phyloP scores from a whole-genome alignment of 2,329 filamentous ascomycete species.

The Metarhizium album region DNA sequence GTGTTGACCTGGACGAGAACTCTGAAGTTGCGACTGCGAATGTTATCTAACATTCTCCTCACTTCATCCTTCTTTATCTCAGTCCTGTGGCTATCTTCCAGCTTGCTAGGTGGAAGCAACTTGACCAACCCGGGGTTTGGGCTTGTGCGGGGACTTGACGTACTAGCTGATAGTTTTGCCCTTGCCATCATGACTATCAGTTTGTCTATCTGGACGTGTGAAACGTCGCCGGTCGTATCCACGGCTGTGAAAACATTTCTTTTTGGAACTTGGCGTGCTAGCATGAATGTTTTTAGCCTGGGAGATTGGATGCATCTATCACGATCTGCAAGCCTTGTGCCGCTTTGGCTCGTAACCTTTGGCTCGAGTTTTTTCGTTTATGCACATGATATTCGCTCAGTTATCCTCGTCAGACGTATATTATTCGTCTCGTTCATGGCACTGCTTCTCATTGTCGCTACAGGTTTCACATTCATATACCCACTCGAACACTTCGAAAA shows the following conservation, averaged over 20 bases:
- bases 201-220: slow-evolving; percentile 33
- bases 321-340: slow-evolving; percentile 23
- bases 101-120: slow-evolving; percentile 16
- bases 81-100: slow-evolving; percentile 24
- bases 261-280: slow-evolving; percentile 26
- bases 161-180: slow-evolving; percentile 35
- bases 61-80: slow-evolving; percentile 28
- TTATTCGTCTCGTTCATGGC: slow-evolving; percentile 29
- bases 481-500: slow-evolving; percentile 16
- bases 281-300: slow-evolving; percentile 24
- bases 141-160: slow-evolving; percentile 37
- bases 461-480: slow-evolving; percentile 25
- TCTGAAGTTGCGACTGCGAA: slow-evolving; percentile 34
- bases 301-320: slow-evolving; percentile 37
- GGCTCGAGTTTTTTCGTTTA: slow-evolving; percentile 35
- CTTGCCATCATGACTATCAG: slow-evolving; percentile 35
- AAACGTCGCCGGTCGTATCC: slow-evolving; percentile 33
- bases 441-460: slow-evolving; percentile 24
- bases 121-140: slow-evolving; percentile 23
- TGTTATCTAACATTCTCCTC: slow-evolving; percentile 31
- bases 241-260: slow-evolving; percentile 32
- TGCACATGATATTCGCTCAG: slow-evolving; percentile 29
- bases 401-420: slow-evolving; percentile 32
- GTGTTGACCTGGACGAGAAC: slow-evolving; percentile 40
- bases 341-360: slow-evolving; percentile 26